A percentile compares a stretch with the other conserved stretches of the same genome.
Conservation (phyloP, 2,329 filamentous ascomycete genomes). For the Atkinsonella hypoxylon region DNA sequence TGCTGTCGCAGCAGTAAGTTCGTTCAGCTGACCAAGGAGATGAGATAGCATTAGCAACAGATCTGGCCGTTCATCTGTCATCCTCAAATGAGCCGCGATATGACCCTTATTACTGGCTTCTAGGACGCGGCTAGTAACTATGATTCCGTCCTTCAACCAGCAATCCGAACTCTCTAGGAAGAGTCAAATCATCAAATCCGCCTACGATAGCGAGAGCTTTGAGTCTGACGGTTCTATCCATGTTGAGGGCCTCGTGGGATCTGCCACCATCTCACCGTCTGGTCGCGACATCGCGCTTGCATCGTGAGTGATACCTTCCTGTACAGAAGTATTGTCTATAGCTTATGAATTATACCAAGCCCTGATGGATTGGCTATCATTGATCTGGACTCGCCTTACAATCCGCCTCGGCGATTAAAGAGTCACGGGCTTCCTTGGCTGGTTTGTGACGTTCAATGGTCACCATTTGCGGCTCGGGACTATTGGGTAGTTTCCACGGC, state of each 20-base stretch:
- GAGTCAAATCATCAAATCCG: constrained; percentile 49
- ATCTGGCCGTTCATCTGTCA: not conserved
- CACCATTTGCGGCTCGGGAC: constrained; percentile 76
- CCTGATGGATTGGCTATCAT: constrained; percentile 84
- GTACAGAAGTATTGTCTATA: constrained; percentile 13
- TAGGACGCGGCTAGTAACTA: constrained; percentile 1
- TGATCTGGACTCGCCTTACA: constrained; percentile 82
- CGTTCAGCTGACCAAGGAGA: not conserved
- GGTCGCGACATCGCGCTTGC: constrained; percentile 84
- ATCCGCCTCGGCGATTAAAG: constrained; percentile 67
- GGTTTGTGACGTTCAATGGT: constrained; percentile 94
- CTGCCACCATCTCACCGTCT: constrained; percentile 84
- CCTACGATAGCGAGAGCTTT: constrained; percentile 79
- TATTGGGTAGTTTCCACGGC: constrained; percentile 93
- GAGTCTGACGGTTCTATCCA: constrained; percentile 74
- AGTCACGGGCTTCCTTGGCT: constrained; percentile 87
- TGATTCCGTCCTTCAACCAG: constrained; percentile 39
- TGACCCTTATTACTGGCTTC: constrained; percentile 1
- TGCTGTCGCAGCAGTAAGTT: not conserved
- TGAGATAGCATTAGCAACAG: not conserved
- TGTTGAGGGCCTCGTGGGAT: constrained; percentile 71
- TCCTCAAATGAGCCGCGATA: constrained; percentile 3
- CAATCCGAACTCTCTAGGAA: constrained; percentile 36
- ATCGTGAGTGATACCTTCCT: constrained; percentile 38
- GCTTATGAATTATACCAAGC: constrained; percentile 23